Conservation (phyloP, 768 basidiomycete species). For the Hericium erinaceus region DNA sequence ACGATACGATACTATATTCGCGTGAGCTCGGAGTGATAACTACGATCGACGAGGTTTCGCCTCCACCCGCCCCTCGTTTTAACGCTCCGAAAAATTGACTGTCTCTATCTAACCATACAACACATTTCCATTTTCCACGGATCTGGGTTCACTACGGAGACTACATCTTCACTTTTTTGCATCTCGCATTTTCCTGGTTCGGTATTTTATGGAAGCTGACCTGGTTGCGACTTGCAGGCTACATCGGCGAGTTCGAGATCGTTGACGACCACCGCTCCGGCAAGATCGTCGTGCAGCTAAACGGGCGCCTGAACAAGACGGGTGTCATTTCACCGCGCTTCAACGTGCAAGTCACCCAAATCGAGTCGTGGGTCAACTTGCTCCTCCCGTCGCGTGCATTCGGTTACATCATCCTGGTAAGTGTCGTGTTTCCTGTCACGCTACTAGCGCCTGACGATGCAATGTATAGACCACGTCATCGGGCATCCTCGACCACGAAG, state of each 20-base stretch:
- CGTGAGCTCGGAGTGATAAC: conserved; percentile 67
- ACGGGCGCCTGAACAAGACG: conserved; percentile 98
- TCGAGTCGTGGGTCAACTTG: conserved; percentile 95
- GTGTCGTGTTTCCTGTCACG: conserved; percentile 21
- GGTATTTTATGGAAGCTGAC: not conserved
- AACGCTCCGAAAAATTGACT: conserved; percentile 68
- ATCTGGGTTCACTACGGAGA: conserved; percentile 49
- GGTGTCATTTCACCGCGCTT: conserved; percentile 99
- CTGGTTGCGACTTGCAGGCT: conserved; percentile 42
- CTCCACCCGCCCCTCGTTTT: conserved; percentile 71
- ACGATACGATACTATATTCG: not conserved
- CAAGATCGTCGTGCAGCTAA: conserved; percentile 97
- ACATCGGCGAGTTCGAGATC: conserved; percentile 98
- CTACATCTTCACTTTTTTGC: conserved; percentile 27
- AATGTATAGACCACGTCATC: conserved; percentile 79
- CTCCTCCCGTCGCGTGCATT: conserved; percentile 94
- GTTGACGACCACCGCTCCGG: conserved; percentile 98
- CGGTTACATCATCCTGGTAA: conserved; percentile 88
- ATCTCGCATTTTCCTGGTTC: not conserved
- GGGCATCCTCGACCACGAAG: conserved; percentile 98
- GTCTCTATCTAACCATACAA: conserved; percentile 51
- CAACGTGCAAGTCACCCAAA: conserved; percentile 89
- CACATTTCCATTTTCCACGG: conserved; percentile 31
- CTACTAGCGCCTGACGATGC: not conserved
- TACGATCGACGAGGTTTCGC: conserved; percentile 59